Percentiles rank a stretch among this genome's conserved stretches.
phyloP scores from a whole-genome alignment of 345 rosid genomes.

The Bretschneidera sinensis region DNA sequence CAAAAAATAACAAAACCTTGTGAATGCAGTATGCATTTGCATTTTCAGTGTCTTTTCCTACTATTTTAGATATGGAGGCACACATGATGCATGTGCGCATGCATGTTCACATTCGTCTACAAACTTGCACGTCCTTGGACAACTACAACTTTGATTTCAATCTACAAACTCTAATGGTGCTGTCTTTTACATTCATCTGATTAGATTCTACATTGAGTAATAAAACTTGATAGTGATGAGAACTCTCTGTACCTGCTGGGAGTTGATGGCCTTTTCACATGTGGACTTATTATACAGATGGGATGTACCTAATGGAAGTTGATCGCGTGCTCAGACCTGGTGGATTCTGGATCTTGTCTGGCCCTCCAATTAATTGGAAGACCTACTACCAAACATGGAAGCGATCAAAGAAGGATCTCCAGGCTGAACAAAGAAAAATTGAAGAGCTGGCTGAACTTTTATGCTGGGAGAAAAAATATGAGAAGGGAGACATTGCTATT shows the following conservation, averaged over 20 bases:
- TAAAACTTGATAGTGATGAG: neutral
- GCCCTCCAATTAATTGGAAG: slow-evolving; percentile 98
- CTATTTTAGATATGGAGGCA: neutral
- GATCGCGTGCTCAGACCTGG: slow-evolving; percentile 98
- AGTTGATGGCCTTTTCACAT: slow-evolving; percentile 13
- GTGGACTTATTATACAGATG: slow-evolving; percentile 46
- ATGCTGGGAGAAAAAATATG: slow-evolving; percentile 99
- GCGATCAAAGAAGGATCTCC: slow-evolving; percentile 68
- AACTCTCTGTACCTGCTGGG: neutral
- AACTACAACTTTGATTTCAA: no score
- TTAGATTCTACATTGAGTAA: neutral
- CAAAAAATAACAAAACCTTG: neutral
- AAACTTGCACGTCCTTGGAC: neutral
- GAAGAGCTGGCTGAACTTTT: slow-evolving; percentile 77
- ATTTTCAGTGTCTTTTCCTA: neutral
- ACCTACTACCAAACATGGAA: slow-evolving; percentile 86
- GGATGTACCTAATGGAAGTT: slow-evolving; percentile 84
- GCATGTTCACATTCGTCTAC: no score
- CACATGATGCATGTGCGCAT: neutral
- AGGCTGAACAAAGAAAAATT: slow-evolving; percentile 75
- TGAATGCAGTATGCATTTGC: no score
- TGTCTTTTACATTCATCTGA: no score
- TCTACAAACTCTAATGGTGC: no score
- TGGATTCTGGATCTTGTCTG: slow-evolving; percentile 95
- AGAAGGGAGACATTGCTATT: slow-evolving; percentile 91